These are phyloP conservation scores for Leccinum rimulosum DNA, from an alignment of 768 basidiomycete species.

Conservation along the genomic window DNA sequence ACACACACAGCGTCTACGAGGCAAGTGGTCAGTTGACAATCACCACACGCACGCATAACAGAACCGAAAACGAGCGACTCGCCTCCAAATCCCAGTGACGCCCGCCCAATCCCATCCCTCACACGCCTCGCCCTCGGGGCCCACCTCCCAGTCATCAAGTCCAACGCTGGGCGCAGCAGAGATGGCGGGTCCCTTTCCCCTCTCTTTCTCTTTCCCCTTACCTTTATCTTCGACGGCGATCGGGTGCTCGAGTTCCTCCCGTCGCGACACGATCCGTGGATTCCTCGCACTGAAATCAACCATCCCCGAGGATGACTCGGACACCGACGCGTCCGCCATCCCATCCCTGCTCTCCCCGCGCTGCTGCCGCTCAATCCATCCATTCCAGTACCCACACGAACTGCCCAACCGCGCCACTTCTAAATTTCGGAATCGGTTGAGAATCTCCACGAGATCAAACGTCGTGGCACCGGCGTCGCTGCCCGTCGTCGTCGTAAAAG, in stretches of 20 bases:
- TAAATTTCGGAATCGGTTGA: constrained; percentile 30
- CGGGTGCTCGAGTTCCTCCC: constrained; percentile 11
- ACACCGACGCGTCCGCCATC: background rate
- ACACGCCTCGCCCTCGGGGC: constrained; percentile 22
- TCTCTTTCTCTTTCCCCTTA: constrained; percentile 16
- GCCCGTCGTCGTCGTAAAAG: background rate
- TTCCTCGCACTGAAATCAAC: background rate
- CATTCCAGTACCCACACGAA: constrained; percentile 40
- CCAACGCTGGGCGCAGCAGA: background rate
- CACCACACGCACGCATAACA: no score
- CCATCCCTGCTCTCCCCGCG: background rate
- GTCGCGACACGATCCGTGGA: constrained; percentile 15
- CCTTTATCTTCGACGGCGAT: constrained; percentile 9
- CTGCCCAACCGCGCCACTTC: constrained; percentile 42
- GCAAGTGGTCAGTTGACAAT: background rate
- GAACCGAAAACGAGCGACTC: constrained; percentile 16
- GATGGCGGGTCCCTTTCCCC: background rate
- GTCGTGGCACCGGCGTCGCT: background rate
- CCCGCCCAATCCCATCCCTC: constrained; percentile 63
- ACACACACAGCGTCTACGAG: constrained; percentile 49
- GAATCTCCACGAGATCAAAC: constrained; percentile 22
- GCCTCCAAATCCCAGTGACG: constrained; percentile 53
- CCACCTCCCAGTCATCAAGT: constrained; percentile 23
- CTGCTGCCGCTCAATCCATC: constrained; percentile 15
- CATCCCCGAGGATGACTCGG: background rate